Evolutionary conservation across 164 flowering plant genomes (phyloP), one percentile per base, ranked within the genome.

Genomic region (Cinnamomum micranthum): DNA sequence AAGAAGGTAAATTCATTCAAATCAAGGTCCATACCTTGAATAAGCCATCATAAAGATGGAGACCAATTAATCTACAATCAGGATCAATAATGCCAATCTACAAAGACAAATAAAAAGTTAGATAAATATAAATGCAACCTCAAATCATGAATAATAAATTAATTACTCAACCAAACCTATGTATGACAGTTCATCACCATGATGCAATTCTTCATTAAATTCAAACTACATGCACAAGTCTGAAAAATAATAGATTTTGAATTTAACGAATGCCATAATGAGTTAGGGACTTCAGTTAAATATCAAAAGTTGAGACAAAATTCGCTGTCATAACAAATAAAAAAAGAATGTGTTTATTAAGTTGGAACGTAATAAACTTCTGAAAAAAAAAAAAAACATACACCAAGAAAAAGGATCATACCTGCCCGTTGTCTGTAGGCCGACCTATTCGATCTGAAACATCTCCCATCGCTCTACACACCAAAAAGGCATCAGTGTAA

Each of bases 361-460:
- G 47, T 41, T 41, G 47, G 11, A 41, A 41, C 10, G 60, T 55
- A 55, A 12, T 23, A 27, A 50, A 58, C 15, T 11, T 19, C 1
- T 22, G 13, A 17, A 13, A 31, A 50, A 59, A 13, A 12, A 15
- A 15, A 66, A 24, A 28, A 66, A 14, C 27, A 7, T 14, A 7
- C 31, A 65, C 2, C 12, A 3, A 23, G 27, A 65, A 33, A 19
- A 69, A 14, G 70, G 15, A 24, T 22, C 22, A 52, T 84, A 95
- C 99, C 97, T 96, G 99, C 12, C 99, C 99, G 84, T 91, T 91
- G 80, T 95, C 99, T 22, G 99, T 93, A 28, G 99, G 98, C 35
- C 97, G 95, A 25, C 98, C 99, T 68, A 93, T 93, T 65, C 98
- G 95, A 81, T 95, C 99, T 6, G 98, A 92, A 60, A 96, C 98